These are phyloP conservation scores for Ganoderma lucidum DNA, from an alignment of 1,284 basidiomycete genomes.

Conservation along the genomic window DNA sequence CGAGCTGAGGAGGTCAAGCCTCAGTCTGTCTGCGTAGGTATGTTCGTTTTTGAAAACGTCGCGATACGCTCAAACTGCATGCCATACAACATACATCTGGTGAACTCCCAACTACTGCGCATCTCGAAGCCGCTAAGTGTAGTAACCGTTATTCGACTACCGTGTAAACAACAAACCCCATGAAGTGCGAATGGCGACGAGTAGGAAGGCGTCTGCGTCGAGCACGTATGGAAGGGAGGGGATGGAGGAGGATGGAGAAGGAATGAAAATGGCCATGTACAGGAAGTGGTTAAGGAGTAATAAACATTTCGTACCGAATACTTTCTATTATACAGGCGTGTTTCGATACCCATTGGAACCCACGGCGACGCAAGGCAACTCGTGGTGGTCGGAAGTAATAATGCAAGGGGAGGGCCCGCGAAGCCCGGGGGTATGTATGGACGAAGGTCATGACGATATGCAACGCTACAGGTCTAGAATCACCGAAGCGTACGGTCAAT, in stretches of 20 bases:
- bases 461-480: slow-evolving; percentile 19
- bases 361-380: slow-evolving; percentile 1
- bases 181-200: not conserved
- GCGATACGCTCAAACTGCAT: not conserved
- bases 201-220: not conserved
- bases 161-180: not conserved
- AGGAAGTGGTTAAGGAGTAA: slow-evolving; percentile 5
- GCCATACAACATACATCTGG: slow-evolving; percentile 6
- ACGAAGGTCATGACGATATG: slow-evolving; percentile 17
- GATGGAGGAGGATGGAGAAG: not conserved
- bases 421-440: slow-evolving; percentile 30
- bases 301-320: slow-evolving; percentile 24
- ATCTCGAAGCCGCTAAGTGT: not conserved
- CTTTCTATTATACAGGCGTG: slow-evolving; percentile 34
- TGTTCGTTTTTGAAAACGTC: not conserved
- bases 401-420: slow-evolving; percentile 26
- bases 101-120: not conserved
- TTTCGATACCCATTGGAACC: slow-evolving; percentile 16
- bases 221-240: not conserved
- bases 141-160: not conserved
- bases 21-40: not conserved
- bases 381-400: slow-evolving; percentile 23
- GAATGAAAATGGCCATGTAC: not conserved
- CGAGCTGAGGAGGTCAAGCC: too few relatives aligned
- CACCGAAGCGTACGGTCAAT: slow-evolving; percentile 3